Conservation (phyloP, 768 basidiomycete genomes). For the Tulasnella calospora region DNA sequence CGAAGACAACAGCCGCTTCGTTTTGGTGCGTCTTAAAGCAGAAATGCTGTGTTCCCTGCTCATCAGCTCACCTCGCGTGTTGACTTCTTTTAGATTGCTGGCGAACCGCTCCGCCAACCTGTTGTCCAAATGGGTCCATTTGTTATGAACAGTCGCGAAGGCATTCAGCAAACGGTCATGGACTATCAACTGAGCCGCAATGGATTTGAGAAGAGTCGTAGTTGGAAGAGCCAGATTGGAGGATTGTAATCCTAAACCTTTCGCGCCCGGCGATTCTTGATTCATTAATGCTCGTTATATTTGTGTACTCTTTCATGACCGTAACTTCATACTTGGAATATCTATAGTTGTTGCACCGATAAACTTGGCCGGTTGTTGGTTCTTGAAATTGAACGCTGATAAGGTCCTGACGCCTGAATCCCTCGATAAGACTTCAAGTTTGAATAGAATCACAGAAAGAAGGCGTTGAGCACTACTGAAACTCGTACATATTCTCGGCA, state of each 20-base stretch:
- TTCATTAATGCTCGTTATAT: neutral
- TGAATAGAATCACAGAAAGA: neutral
- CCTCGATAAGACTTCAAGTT: neutral
- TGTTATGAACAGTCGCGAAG: constrained; percentile 71
- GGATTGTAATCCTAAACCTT: neutral
- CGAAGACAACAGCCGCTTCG: constrained; percentile 63
- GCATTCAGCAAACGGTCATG: constrained; percentile 73
- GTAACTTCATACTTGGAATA: neutral
- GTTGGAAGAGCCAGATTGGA: constrained; percentile 85
- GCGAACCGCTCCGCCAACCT: constrained; percentile 82
- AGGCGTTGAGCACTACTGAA: neutral
- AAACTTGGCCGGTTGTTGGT: too few relatives aligned
- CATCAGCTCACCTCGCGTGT: neutral
- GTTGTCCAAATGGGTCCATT: constrained; percentile 86
- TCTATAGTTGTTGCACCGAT: neutral
- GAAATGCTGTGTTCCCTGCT: neutral
- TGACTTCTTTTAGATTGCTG: constrained; percentile 53
- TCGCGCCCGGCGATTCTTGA: neutral
- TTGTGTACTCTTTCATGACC: neutral
- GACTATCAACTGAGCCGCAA: constrained; percentile 53
- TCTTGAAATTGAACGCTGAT: too few relatives aligned
- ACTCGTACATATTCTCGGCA: neutral
- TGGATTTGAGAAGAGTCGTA: constrained; percentile 86
- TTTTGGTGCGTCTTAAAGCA: constrained; percentile 50
- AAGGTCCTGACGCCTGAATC: neutral